A percentile compares a stretch with the other conserved stretches of the same genome.
Evolutionary conservation across 78 protist species (phyloP).

Genomic region (Dictyostelium brefeldianum): DNA sequence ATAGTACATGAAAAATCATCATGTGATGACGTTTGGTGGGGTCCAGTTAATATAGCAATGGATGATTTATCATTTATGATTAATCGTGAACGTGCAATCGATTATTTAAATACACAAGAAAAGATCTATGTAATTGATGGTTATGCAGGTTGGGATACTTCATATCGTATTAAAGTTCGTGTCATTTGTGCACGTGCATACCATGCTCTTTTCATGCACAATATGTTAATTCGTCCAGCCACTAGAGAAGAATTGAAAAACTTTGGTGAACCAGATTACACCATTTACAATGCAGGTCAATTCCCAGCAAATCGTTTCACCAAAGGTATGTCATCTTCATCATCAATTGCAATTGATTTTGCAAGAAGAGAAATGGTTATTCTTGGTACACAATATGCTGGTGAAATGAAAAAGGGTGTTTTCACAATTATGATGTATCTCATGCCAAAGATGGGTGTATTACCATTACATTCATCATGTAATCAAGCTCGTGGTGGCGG

Average conservation of each 20-base stretch:
- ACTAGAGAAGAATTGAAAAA: conserved; percentile 84
- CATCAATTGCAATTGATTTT: conserved; percentile 89
- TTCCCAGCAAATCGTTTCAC: conserved; percentile 94
- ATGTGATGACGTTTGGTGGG: conserved; percentile 93
- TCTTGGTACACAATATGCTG: conserved; percentile 97
- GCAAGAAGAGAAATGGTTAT: conserved; percentile 90
- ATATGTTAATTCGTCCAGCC: conserved; percentile 95
- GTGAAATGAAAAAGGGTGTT: conserved; percentile 99
- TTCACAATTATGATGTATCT: conserved; percentile 95
- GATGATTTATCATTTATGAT: conserved; percentile 86
- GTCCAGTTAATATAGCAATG: conserved; percentile 92
- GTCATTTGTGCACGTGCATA: conserved; percentile 93
- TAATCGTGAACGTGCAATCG: conserved; percentile 95
- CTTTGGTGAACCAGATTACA: conserved; percentile 94
- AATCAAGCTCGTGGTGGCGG: conserved; percentile 88
- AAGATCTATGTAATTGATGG: conserved; percentile 94
- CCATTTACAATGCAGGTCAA: conserved; percentile 95
- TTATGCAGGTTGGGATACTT: conserved; percentile 93
- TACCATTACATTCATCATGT: conserved; percentile 93
- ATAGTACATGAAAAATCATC: conserved; percentile 83
- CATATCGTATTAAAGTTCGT: conserved; percentile 91
- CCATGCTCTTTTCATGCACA: conserved; percentile 96
- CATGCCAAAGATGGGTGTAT: conserved; percentile 93
- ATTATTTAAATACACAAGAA: conserved; percentile 92
- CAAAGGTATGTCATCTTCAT: conserved; percentile 89